A percentile compares a stretch with the other conserved stretches of the same genome.
These are phyloP conservation scores for Hanseniaspora sp. DNA, from an alignment of 1,139 yeast genomes.

Conservation along the genomic window DNA sequence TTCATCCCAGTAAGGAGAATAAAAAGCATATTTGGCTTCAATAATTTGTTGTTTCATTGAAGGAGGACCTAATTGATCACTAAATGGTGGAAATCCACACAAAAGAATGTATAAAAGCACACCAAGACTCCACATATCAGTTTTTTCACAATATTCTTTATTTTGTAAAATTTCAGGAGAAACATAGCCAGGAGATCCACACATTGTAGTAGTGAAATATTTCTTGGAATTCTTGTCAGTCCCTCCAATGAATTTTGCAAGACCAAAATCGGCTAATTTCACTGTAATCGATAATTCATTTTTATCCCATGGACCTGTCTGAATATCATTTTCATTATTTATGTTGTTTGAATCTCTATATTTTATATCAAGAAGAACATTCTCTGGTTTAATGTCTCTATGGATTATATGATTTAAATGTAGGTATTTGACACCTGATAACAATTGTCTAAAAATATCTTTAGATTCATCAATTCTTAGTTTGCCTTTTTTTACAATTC, in stretches of 20 bases:
- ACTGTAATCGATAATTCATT: conserved; percentile 53
- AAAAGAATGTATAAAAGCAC: conserved; percentile 64
- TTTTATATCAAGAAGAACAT: conserved; percentile 51
- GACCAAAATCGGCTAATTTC: conserved; percentile 71
- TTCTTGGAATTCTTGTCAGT: conserved; percentile 33
- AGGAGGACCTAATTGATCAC: conserved; percentile 73
- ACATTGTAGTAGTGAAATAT: conserved; percentile 48
- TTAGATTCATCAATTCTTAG: conserved; percentile 52
- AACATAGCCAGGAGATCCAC: conserved; percentile 78
- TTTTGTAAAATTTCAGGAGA: conserved; percentile 63
- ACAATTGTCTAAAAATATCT: conserved; percentile 48
- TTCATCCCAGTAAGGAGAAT: conserved; percentile 70
- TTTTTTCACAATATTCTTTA: conserved; percentile 56
- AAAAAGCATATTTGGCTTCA: conserved; percentile 57
- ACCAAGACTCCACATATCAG: conserved; percentile 74
- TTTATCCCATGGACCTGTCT: conserved; percentile 64
- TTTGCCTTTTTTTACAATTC: conserved; percentile 53
- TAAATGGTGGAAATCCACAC: conserved; percentile 78
- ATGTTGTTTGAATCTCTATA: conserved; percentile 30
- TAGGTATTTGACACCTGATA: conserved; percentile 51
- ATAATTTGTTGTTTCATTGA: conserved; percentile 64
- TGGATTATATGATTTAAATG: conserved; percentile 60
- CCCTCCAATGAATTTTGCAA: conserved; percentile 72
- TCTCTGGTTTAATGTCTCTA: conserved; percentile 71
- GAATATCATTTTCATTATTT: conserved; percentile 30